These are phyloP conservation scores for Diaporthe sp. DNA, from an alignment of 2,329 filamentous ascomycete genomes.

Conservation along the genomic window DNA sequence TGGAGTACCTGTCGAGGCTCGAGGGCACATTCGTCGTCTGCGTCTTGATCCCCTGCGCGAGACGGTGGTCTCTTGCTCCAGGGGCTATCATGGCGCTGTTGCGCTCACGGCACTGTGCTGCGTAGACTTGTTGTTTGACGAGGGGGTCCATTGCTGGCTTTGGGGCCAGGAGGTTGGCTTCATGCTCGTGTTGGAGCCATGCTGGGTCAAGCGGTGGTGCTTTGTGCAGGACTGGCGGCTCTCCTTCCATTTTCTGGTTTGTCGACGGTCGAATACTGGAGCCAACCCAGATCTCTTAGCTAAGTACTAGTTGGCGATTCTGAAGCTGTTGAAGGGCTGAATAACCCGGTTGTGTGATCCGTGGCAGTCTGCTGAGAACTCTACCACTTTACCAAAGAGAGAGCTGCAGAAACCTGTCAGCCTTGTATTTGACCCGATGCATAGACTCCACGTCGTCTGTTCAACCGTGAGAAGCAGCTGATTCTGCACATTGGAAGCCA, in stretches of 20 bases:
- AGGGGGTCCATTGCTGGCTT: slow-evolving; percentile 46
- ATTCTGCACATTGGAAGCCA: background rate
- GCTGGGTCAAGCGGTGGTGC: slow-evolving; percentile 56
- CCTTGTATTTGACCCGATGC: too few species aligned
- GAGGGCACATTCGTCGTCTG: slow-evolving; percentile 51
- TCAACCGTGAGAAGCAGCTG: background rate
- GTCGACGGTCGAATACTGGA: background rate
- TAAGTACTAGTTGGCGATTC: background rate
- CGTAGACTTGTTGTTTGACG: slow-evolving; percentile 57
- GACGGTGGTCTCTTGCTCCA: slow-evolving; percentile 52
- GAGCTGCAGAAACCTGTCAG: background rate
- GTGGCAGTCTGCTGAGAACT: background rate
- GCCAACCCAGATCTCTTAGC: background rate
- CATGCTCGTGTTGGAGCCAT: slow-evolving; percentile 57
- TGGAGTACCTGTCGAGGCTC: slow-evolving; percentile 49
- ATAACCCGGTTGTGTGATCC: too few species aligned
- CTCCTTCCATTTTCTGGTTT: slow-evolving; percentile 21
- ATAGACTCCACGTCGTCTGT: background rate
- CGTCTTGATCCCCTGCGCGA: slow-evolving; percentile 52
- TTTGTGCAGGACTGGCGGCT: slow-evolving; percentile 47
- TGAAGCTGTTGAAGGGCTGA: background rate
- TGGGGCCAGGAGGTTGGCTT: slow-evolving; percentile 47
- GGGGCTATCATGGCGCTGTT: slow-evolving; percentile 53
- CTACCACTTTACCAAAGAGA: background rate
- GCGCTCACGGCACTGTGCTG: slow-evolving; percentile 54